Conservation (phyloP, 192 early-diverging fungal species). For the Backusella parvicylindrica region DNA sequence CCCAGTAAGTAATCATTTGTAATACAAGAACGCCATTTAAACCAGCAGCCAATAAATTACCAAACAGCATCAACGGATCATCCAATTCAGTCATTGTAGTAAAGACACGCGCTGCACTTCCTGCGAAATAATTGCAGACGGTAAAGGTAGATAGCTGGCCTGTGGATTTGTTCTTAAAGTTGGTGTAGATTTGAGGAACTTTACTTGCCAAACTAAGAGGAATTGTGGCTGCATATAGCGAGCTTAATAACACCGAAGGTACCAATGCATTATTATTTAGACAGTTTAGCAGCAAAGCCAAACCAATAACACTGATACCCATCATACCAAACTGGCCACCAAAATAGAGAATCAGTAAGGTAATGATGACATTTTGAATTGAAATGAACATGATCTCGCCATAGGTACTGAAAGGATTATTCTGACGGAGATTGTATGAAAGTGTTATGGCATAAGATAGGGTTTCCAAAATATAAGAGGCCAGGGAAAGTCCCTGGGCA, state of each 20-base stretch:
- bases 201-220: constrained; percentile 77
- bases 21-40: constrained; percentile 76
- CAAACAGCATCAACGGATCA: constrained; percentile 72
- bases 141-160: constrained; percentile 92
- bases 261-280: constrained; percentile 52
- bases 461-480: constrained; percentile 81
- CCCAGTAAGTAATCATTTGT: constrained; percentile 83
- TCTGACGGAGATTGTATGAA: constrained; percentile 82
- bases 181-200: constrained; percentile 87
- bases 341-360: constrained; percentile 63
- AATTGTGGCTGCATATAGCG: constrained; percentile 74
- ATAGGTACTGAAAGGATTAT: constrained; percentile 87
- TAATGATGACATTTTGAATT: constrained; percentile 79
- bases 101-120: constrained; percentile 82
- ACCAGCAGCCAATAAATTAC: constrained; percentile 61
- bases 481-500: constrained; percentile 77
- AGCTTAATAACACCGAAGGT: constrained; percentile 45
- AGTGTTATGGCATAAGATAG: constrained; percentile 71
- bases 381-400: constrained; percentile 84
- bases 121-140: constrained; percentile 84
- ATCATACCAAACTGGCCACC: constrained; percentile 45
- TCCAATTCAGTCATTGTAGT: constrained; percentile 92
- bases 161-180: constrained; percentile 78
- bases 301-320: constrained; percentile 31
- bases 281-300: constrained; percentile 43